Evolutionary conservation across 345 rosid genomes (phyloP).

Genomic region (Arabidopsis thaliana): DNA sequence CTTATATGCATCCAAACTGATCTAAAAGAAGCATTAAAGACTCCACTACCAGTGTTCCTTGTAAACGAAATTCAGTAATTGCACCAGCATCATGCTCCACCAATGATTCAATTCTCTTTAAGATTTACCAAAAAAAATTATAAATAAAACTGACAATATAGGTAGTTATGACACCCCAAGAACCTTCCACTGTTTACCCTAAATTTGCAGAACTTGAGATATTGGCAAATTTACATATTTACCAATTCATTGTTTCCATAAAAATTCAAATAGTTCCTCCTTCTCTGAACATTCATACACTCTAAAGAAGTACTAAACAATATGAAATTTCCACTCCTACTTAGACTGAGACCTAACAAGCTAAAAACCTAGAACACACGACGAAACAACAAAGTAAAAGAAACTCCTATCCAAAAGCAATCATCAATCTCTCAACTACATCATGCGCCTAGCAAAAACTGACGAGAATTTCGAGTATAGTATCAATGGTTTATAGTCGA

Average conservation of each 20-base stretch:
- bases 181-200: background rate
- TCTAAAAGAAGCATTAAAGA: background rate
- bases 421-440: constrained; percentile 4
- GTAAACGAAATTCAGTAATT: background rate
- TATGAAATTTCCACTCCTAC: background rate
- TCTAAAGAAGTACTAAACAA: background rate
- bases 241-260: background rate
- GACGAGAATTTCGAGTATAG: too few relatives aligned
- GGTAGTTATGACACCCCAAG: background rate
- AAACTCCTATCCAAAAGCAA: background rate
- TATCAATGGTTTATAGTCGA: too few relatives aligned
- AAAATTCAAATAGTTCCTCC: background rate
- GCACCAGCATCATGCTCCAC: background rate
- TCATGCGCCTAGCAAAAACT: background rate
- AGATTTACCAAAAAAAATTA: too few relatives aligned
- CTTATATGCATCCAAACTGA: background rate
- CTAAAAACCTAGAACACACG: background rate
- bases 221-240: background rate
- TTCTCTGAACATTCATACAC: constrained; percentile 16
- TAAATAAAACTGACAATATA: background rate
- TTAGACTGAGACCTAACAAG: background rate
- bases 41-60: background rate
- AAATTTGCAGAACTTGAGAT: constrained; percentile 5
- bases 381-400: constrained; percentile 1
- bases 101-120: too few relatives aligned